A percentile compares a stretch with the other conserved stretches of the same genome.
Conservation (phyloP, 129 eudicot species). For the Escallonia herrerae region DNA sequence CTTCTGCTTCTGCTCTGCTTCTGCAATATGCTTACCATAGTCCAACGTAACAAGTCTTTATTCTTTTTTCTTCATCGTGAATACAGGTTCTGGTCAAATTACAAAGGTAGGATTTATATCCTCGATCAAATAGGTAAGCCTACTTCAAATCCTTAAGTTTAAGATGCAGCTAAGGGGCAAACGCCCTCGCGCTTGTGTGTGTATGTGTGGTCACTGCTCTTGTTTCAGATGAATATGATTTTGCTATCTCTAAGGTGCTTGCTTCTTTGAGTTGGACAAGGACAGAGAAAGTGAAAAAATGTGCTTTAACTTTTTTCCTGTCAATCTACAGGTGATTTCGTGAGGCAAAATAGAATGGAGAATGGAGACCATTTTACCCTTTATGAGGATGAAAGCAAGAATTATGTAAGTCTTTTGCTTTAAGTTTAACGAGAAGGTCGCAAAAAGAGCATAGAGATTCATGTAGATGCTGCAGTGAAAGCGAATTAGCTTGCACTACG, state of each 20-base stretch:
- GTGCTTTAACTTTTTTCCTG: neutral
- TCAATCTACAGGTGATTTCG: constrained; percentile 10
- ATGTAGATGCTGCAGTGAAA: no score
- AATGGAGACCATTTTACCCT: constrained; percentile 5
- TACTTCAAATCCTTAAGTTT: neutral
- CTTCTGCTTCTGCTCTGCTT: neutral
- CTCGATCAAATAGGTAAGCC: constrained; percentile 8
- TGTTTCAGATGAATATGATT: no score
- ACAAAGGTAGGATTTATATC: constrained; percentile 7
- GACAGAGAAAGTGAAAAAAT: neutral
- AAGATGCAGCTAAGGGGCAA: neutral
- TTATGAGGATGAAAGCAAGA: constrained; percentile 10
- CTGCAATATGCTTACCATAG: neutral
- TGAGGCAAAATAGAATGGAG: constrained; percentile 1
- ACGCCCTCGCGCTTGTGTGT: neutral
- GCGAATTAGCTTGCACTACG: no score
- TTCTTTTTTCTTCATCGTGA: neutral
- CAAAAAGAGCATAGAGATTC: no score
- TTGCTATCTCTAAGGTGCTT: no score
- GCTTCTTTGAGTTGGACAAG: no score
- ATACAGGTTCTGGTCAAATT: constrained; percentile 11
- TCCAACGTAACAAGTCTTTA: neutral
- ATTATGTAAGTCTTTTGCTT: constrained; percentile 4
- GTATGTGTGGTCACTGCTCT: neutral
- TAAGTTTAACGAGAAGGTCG: no score